phyloP scores from a whole-genome alignment of 1,139 yeast genomes.

The Meyerozyma sp. region DNA sequence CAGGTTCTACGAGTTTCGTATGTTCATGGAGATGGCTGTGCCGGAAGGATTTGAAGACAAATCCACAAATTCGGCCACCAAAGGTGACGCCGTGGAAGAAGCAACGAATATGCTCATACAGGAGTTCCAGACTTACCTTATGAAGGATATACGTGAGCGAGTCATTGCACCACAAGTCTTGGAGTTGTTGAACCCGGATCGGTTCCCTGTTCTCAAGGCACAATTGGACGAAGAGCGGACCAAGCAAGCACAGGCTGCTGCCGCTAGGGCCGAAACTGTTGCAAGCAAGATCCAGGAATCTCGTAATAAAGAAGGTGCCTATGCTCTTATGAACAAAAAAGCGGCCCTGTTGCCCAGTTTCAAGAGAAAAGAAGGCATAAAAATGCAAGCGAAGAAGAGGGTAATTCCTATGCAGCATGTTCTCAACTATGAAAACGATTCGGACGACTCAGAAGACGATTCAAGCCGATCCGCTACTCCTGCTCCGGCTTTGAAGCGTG shows the following conservation, averaged over 20 bases:
- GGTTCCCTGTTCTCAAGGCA: conserved; percentile 50
- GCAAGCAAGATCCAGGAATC: conserved; percentile 8
- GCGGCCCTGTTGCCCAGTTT: conserved; percentile 41
- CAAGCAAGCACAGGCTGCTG: conserved; percentile 14
- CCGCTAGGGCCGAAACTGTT: conserved; percentile 12
- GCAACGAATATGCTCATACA: conserved; percentile 55
- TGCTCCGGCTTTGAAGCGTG: conserved; percentile 21
- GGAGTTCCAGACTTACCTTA: conserved; percentile 59
- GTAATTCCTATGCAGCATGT: conserved; percentile 70
- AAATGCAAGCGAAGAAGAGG: conserved; percentile 16
- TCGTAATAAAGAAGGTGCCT: conserved; percentile 10
- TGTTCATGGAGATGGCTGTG: conserved; percentile 53
- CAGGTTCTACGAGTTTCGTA: conserved; percentile 40
- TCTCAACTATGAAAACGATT: conserved; percentile 48
- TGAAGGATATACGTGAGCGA: conserved; percentile 72
- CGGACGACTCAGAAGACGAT: conserved; percentile 43
- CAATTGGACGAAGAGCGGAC: conserved; percentile 27
- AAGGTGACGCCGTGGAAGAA: conserved; percentile 41
- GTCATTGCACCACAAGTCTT: conserved; percentile 68
- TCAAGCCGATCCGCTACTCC: conserved; percentile 41
- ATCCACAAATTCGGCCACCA: conserved; percentile 7
- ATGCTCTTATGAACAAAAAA: conserved; percentile 23
- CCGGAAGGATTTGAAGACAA: conserved; percentile 25
- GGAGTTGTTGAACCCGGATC: conserved; percentile 55
- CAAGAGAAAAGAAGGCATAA: conserved; percentile 32